These are phyloP conservation scores for Suillus decipiens DNA, from an alignment of 768 basidiomycete genomes.

Conservation along the genomic window DNA sequence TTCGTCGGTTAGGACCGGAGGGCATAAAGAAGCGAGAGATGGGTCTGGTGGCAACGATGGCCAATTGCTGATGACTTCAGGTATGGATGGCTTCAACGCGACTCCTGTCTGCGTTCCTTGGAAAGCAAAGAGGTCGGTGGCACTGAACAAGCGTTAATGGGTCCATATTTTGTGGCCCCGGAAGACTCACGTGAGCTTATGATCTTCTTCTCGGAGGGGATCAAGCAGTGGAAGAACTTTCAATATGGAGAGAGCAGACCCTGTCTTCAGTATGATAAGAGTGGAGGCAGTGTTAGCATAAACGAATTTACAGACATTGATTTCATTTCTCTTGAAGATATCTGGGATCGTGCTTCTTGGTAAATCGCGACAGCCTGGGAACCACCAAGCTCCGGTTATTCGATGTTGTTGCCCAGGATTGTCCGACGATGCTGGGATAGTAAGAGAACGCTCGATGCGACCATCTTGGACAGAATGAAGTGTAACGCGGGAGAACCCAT, in stretches of 20 bases:
- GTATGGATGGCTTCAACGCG: conserved; percentile 45
- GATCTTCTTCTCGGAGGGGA: conserved; percentile 63
- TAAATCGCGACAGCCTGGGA: conserved; percentile 47
- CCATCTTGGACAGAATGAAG: conserved; percentile 84
- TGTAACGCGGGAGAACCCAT: conserved; percentile 66
- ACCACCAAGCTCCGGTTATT: conserved; percentile 75
- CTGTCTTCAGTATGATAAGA: conserved; percentile 54
- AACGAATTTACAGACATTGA: conserved; percentile 50
- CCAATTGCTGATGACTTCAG: conserved; percentile 67
- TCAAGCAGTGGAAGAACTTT: conserved; percentile 73
- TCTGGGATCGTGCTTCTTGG: conserved; percentile 59
- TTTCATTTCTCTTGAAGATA: conserved; percentile 67
- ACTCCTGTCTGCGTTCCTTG: conserved; percentile 63
- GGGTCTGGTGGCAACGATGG: conserved; percentile 63
- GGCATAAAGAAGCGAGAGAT: conserved; percentile 50
- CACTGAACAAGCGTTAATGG: conserved; percentile 43
- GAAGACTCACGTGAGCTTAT: conserved; percentile 60
- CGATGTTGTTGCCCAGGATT: conserved; percentile 19
- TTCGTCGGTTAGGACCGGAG: conserved; percentile 36
- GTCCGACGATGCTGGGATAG: conserved; percentile 30
- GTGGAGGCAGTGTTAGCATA: conserved; percentile 11
- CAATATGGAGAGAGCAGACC: conserved; percentile 73
- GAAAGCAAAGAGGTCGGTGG: conserved; percentile 80
- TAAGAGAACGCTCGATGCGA: conserved; percentile 48
- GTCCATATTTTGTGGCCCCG: conserved; percentile 8